Evolutionary conservation across 306 rosid species (phyloP).

Genomic region (Malus fusca): DNA sequence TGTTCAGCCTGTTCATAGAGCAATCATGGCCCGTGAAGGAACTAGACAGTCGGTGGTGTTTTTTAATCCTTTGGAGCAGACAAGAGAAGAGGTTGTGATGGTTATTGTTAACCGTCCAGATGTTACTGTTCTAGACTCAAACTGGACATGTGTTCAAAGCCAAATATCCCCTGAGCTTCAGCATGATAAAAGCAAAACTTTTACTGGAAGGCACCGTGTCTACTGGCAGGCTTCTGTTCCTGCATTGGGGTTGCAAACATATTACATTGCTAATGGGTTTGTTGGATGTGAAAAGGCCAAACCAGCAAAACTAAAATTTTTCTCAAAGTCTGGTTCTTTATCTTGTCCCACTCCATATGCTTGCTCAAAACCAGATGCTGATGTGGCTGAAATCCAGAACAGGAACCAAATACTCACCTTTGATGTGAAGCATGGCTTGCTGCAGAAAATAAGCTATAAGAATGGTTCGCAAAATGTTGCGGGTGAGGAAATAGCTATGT

Average conservation of each 20-base stretch:
- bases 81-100: conserved; percentile 88
- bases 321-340: conserved; percentile 42
- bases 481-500: conserved; percentile 86
- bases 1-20: conserved; percentile 77
- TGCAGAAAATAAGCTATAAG: conserved; percentile 54
- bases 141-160: conserved; percentile 73
- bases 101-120: conserved; percentile 67
- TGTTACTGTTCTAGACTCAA: conserved; percentile 64
- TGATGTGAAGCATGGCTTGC: conserved; percentile 55
- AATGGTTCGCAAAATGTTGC: conserved; percentile 38
- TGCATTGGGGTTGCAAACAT: conserved; percentile 81
- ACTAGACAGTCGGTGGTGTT: conserved; percentile 53
- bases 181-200: conserved; percentile 56
- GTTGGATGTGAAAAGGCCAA: conserved; percentile 63
- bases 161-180: conserved; percentile 84
- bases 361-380: conserved; percentile 47
- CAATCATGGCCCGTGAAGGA: conserved; percentile 51
- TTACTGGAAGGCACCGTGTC: conserved; percentile 79
- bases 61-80: conserved; percentile 79
- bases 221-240: conserved; percentile 81
- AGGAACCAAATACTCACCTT: conserved; percentile 66
- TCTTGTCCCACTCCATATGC: conserved; percentile 69
- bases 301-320: conserved; percentile 61
- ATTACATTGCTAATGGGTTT: conserved; percentile 57
- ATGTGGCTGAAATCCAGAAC: conserved; percentile 62